Conservation (phyloP, 2,329 filamentous ascomycete species). For the Curvularia spicifera region DNA sequence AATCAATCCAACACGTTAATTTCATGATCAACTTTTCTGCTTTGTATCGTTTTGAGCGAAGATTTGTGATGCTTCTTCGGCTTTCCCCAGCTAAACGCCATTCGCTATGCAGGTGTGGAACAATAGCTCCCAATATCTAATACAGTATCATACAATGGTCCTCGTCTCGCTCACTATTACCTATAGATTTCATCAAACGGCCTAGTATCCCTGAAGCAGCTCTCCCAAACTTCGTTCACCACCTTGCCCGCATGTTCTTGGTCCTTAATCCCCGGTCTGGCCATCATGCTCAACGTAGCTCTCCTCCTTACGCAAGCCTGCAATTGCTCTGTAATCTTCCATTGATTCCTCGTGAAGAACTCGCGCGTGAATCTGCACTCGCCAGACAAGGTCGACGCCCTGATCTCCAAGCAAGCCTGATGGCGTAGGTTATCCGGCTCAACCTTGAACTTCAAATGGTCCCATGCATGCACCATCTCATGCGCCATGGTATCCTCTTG, state of each 20-base stretch:
- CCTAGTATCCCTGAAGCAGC: slow-evolving; percentile 90
- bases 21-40: slow-evolving; percentile 1
- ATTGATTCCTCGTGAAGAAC: slow-evolving; percentile 83
- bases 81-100: slow-evolving; percentile 3
- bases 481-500: slow-evolving; percentile 94
- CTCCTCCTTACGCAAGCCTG: slow-evolving; percentile 87
- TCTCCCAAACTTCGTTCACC: slow-evolving; percentile 98
- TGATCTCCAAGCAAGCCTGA: slow-evolving; percentile 95
- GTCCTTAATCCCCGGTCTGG: slow-evolving; percentile 80
- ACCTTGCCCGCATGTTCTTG: slow-evolving; percentile 84
- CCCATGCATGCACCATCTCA: slow-evolving; percentile 98
- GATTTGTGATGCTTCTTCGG: slow-evolving; percentile 10
- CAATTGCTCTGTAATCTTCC: slow-evolving; percentile 88
- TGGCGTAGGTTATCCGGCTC: slow-evolving; percentile 84
- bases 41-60: slow-evolving; percentile 19
- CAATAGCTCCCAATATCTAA: neutral
- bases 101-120: slow-evolving; percentile 9
- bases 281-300: slow-evolving; percentile 79
- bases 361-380: slow-evolving; percentile 92
- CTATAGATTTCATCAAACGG: slow-evolving; percentile 98
- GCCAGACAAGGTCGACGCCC: slow-evolving; percentile 88
- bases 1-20: slow-evolving; percentile 23
- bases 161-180: slow-evolving; percentile 44
- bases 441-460: slow-evolving; percentile 89
- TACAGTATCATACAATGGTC: neutral